Base-by-base conservation (phyloP, 202 grass and related monocot species). In the Cymbopogon flexuosus region DNA sequence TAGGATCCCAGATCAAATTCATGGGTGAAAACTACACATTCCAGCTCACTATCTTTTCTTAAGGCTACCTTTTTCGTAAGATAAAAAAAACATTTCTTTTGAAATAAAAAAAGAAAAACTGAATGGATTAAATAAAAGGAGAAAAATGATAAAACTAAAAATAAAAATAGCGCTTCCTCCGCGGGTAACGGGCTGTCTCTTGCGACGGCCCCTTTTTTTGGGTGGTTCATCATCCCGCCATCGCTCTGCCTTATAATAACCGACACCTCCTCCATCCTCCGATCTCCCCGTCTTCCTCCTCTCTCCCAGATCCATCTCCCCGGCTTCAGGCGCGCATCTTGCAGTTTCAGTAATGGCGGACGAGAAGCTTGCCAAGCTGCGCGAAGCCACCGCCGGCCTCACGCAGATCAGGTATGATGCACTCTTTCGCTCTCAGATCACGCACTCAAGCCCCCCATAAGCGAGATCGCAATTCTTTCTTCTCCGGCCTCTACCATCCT, bases 321-420 rank as follows among this genome's bases (percentile, higher is more conserved):
- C 16, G 4, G 2, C 31, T 6, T 21, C 61, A 12, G 33, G 3
- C 36, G 52, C n/a, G 73, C 40, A 35, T 16, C 72, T 54, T 12
- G 58, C 23, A 29, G 21, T 40, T 19, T 43, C 27, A 63, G 24
- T 2, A 73, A 93, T 91, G 88, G 91, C 83, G 34, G 92, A 98
- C 49, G 95, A 87, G 80, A 98, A 88, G 87, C 79, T 93, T 49
- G 43, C 69, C 31, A 98, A 87, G 82, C 90, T 98, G 22, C 49
- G 87, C 21, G 72, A 85, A 46, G 90, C 92, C 56, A 86, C 93
- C 35, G 69, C 76, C 36, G 58, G 63, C 42, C 92, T 98, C 42
- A 14, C 39, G 18, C 84, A 91, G 86, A 94, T 93, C 88, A 98
- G 95, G 95, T 94, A 1, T 6, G 47, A 9, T 6, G 1, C 24